Evolutionary conservation across 2,329 filamentous ascomycete genomes (phyloP).

Genomic region (Colletotrichum tropicicola): DNA sequence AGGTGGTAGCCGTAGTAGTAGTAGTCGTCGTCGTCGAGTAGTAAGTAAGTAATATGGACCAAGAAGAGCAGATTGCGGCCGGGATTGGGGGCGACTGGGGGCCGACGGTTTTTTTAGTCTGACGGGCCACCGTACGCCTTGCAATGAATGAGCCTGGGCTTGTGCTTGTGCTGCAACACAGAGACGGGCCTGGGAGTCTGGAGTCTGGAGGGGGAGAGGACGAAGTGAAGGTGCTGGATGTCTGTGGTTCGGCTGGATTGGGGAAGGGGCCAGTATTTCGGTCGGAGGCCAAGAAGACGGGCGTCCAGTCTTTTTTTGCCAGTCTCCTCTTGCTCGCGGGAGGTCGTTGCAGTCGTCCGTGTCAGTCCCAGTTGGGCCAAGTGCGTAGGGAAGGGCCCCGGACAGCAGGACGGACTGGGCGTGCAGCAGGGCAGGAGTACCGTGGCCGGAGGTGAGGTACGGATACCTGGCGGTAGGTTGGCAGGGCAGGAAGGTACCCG

Average conservation of each 20-base stretch:
- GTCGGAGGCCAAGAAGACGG: constrained; percentile 14
- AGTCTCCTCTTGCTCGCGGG: background rate
- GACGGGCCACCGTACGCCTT: background rate
- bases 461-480: too few species aligned
- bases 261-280: constrained; percentile 20
- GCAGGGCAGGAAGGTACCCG: too few species aligned
- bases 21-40: background rate
- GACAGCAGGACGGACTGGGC: constrained; percentile 6
- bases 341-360: constrained; percentile 4
- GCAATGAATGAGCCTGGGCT: too few species aligned
- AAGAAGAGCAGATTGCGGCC: background rate
- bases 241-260: constrained; percentile 17
- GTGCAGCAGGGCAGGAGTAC: background rate
- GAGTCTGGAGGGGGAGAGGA: background rate
- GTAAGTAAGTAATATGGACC: background rate
- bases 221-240: constrained; percentile 5
- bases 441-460: background rate
- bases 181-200: background rate
- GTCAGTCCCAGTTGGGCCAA: constrained; percentile 21
- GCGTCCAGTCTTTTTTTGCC: background rate
- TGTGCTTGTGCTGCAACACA: background rate
- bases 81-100: background rate
- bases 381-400: constrained; percentile 10
- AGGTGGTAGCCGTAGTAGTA: background rate
- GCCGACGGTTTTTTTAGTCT: background rate